A percentile compares a stretch with the other conserved stretches of the same genome.
Evolutionary conservation across 2,329 filamentous ascomycete genomes (phyloP).

Genomic region (Seiridium unicorne): DNA sequence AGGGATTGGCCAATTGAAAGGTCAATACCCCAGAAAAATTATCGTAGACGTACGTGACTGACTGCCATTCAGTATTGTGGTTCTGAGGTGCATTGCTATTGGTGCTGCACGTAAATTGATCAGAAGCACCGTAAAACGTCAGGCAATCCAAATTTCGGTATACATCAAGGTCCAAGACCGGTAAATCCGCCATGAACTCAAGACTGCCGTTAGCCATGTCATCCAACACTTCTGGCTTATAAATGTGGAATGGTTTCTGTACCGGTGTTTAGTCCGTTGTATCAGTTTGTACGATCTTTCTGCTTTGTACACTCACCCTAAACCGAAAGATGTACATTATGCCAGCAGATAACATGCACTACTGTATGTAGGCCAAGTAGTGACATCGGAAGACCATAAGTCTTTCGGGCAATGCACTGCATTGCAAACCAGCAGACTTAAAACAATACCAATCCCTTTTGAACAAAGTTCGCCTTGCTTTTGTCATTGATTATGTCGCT

Average conservation of each 20-base stretch:
- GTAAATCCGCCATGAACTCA: background rate
- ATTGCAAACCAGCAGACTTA: background rate
- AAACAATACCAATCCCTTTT: background rate
- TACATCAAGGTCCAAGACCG: background rate
- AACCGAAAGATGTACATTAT: background rate
- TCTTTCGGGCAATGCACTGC: background rate
- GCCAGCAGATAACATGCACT: background rate
- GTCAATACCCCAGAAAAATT: background rate
- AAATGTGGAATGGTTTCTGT: background rate
- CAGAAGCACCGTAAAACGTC: background rate
- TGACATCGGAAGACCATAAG: background rate
- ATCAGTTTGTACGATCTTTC: background rate
- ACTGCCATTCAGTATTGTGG: background rate
- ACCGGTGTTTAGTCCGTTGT: background rate
- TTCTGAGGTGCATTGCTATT: background rate
- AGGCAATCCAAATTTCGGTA: background rate
- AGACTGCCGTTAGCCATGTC: background rate
- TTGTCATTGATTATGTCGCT: background rate
- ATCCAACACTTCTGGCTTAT: background rate
- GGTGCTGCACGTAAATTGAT: background rate
- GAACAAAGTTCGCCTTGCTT: background rate
- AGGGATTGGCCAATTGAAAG: background rate
- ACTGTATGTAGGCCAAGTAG: background rate
- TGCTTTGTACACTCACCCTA: background rate
- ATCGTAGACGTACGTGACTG: background rate